Conservation (phyloP, 208 protist species). For the Leishmania major region DNA sequence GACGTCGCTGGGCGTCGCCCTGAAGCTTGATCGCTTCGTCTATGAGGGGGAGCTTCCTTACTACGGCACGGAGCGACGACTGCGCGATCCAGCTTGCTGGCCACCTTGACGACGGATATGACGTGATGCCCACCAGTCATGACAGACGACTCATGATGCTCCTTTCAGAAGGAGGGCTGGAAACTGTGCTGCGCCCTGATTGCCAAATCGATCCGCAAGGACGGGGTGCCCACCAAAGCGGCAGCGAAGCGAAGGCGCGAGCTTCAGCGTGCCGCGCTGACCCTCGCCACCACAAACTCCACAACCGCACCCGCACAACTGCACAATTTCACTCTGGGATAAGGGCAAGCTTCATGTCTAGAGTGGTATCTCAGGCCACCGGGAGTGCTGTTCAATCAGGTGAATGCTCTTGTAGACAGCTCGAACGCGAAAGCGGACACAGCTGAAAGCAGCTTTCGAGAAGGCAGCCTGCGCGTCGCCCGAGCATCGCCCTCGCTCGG, state of each 20-base stretch:
- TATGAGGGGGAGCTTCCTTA: not conserved
- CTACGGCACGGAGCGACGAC: not conserved
- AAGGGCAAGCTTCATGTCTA: not conserved
- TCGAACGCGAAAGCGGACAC: too few species aligned
- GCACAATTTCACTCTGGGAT: not conserved
- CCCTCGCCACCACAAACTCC: not conserved
- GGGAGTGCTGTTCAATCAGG: too few species aligned
- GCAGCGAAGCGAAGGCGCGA: not conserved
- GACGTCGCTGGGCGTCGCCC: not conserved
- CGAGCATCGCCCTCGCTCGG: not conserved
- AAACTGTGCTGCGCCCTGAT: not conserved
- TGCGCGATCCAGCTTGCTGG: not conserved
- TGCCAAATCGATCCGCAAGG: not conserved
- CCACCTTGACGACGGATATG: not conserved
- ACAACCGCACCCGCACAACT: not conserved
- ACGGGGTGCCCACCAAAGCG: not conserved
- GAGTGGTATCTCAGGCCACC: too few species aligned
- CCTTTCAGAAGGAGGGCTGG: not conserved
- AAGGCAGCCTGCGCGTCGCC: not conserved
- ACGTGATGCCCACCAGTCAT: not conserved
- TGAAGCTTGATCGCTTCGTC: not conserved
- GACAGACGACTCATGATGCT: not conserved
- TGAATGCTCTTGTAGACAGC: too few species aligned
- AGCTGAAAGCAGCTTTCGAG: not conserved
- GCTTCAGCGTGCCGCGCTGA: not conserved